Evolutionary conservation across 352 stramenopile species (phyloP).

Genomic region (Elongisporangium prolatum): DNA sequence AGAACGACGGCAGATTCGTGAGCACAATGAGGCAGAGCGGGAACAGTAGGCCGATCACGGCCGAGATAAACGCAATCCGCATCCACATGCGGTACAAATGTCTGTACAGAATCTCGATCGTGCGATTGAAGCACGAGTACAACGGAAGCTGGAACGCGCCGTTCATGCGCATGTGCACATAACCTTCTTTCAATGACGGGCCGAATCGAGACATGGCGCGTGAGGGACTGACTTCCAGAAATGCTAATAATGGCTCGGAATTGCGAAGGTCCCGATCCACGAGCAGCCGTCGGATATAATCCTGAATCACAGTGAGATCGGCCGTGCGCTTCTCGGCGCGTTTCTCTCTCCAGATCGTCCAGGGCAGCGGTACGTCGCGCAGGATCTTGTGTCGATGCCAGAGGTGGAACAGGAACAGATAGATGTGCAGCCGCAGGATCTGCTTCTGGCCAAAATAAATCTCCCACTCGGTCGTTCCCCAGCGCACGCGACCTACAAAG

Average conservation of each 20-base stretch:
- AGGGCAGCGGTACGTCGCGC: slow-evolving; percentile 47
- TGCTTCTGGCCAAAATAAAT: slow-evolving; percentile 87
- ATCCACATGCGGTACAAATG: slow-evolving; percentile 86
- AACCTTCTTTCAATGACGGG: slow-evolving; percentile 80
- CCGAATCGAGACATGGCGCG: slow-evolving; percentile 70
- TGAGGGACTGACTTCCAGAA: slow-evolving; percentile 77
- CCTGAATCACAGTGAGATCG: slow-evolving; percentile 69
- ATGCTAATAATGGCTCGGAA: slow-evolving; percentile 71
- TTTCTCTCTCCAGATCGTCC: slow-evolving; percentile 82
- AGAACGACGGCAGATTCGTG: slow-evolving; percentile 63
- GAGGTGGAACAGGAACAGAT: slow-evolving; percentile 46
- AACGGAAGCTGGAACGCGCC: slow-evolving; percentile 80
- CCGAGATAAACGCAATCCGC: slow-evolving; percentile 77
- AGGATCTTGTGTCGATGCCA: slow-evolving; percentile 43
- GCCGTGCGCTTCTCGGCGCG: slow-evolving; percentile 58
- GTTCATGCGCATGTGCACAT: slow-evolving; percentile 88
- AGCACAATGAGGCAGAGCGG: slow-evolving; percentile 69
- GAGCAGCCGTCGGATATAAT: slow-evolving; percentile 65
- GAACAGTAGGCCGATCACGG: slow-evolving; percentile 80
- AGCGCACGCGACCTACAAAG: slow-evolving; percentile 75
- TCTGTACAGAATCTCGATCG: slow-evolving; percentile 76
- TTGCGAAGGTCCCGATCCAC: slow-evolving; percentile 63
- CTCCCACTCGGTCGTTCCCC: slow-evolving; percentile 76
- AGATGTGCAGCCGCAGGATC: slow-evolving; percentile 66
- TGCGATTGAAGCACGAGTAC: slow-evolving; percentile 82